Percentiles rank a stretch among this genome's conserved stretches.
These are phyloP conservation scores for Rhodotorula sp. DNA, from an alignment of 1,284 basidiomycete species.

Conservation along the genomic window DNA sequence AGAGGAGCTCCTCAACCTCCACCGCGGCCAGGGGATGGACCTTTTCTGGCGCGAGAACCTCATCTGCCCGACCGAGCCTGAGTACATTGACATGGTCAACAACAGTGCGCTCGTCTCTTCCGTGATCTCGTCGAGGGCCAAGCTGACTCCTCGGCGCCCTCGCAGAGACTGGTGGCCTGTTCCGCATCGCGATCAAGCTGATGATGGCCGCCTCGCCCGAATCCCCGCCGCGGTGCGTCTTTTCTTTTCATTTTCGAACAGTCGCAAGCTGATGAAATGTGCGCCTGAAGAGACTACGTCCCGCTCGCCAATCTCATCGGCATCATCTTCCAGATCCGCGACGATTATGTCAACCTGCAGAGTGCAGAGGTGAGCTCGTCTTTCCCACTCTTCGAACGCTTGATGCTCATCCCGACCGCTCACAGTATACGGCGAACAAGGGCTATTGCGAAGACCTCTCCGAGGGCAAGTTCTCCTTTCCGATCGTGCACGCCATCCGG, in stretches of 20 bases:
- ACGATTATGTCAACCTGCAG: slow-evolving; percentile 96
- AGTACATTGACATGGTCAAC: slow-evolving; percentile 95
- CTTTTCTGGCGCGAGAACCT: slow-evolving; percentile 91
- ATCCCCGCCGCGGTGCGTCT: slow-evolving; percentile 21
- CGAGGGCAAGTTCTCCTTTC: slow-evolving; percentile 96
- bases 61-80: slow-evolving; percentile 89
- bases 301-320: slow-evolving; percentile 93
- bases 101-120: slow-evolving; percentile 64
- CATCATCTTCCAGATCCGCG: slow-evolving; percentile 92
- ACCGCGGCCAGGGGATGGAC: slow-evolving; percentile 94
- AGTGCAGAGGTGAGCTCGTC: slow-evolving; percentile 65
- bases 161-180: slow-evolving; percentile 90
- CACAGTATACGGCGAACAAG: slow-evolving; percentile 83
- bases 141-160: neutral
- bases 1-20: slow-evolving; percentile 86
- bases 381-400: neutral
- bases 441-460: slow-evolving; percentile 93
- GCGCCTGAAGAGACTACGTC: slow-evolving; percentile 70
- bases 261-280: slow-evolving; percentile 7
- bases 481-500: slow-evolving; percentile 83
- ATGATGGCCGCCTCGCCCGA: slow-evolving; percentile 83
- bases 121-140: neutral
- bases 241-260: neutral
- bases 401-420: neutral
- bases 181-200: slow-evolving; percentile 88